Evolutionary conservation across 2,329 filamentous ascomycete genomes (phyloP), one percentile per base, ranked within the genome.

Genomic region (Scedosporium dehoogii): DNA sequence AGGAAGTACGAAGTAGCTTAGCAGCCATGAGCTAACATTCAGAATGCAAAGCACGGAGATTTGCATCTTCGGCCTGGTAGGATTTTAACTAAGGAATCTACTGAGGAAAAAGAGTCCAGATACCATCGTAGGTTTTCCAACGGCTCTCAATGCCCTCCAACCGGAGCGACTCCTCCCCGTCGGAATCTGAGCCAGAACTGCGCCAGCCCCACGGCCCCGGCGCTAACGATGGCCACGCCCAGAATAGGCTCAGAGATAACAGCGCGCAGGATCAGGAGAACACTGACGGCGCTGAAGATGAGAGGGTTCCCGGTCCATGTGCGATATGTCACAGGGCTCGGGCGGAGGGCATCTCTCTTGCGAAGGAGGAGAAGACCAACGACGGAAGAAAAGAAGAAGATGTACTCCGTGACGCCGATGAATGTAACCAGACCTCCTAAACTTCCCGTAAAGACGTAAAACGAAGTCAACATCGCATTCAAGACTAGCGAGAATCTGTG

Each of bases 271-370:
- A 99, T 83, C 66, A 99, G 75, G 71, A 99, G 99, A 66, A 97
- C 74, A 72, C 91, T 96, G 44, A 99, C 94, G 71, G 94, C 99
- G 81, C 94, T 99, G 73, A 99, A 99, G 62, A 97, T 93, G 66
- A 99, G 93, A 7, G 94, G 94, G 1, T 94, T 99, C 0, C 88
- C 89, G 70, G 97, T 96, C 93, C 93, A 99, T 2, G 92, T 96
- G 73, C 86, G 88, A 75, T 99, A 99, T 57, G 63, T 64, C 58
- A 63, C 58, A 0, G 94, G 93, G 25, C 94, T 79, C 73, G 97
- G 91, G 56, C 99, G 81, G 65, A 87, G 80, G 3, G 94, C 94
- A 73, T 99, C 94, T 65, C 84, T 84, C 29, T 97, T 91, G 33
- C 94, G 83, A 65, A 99, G 80, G 60, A 99, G 84, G 65, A 99